Base-by-base conservation (phyloP, 495 filamentous ascomycete genomes). In the Friedmanniomyces endolithicus region DNA sequence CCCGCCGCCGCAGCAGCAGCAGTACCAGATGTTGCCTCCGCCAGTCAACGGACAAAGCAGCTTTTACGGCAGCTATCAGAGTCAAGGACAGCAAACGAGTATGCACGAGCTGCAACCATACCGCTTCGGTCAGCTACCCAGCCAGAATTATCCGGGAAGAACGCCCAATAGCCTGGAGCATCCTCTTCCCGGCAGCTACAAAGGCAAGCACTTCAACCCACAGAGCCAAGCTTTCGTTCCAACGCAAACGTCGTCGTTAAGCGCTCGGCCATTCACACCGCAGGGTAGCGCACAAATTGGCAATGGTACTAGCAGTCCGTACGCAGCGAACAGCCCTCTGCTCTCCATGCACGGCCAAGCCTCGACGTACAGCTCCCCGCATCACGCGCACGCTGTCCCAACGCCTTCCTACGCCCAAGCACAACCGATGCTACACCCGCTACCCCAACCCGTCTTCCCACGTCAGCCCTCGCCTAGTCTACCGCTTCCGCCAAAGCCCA, bases 211-310 rank as follows among this genome's bases (percentile, higher is more conserved):
- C 20, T 95, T 96, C 74, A 95, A 96, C 61, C 90, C 90, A 0
- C 88, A 94, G 68, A 95, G 86, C 11, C 85, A 89, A 56, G 81
- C 87, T 1, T 96, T 96, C 64, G 78, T 95, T 40, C 90, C 90
- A n/a, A 27, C 37, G 17, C 51, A 61, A 23, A 4, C 37, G 37
- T 41, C 37, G 12, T 41, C 37, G 37, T 41, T 23, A 34, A 52
- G 19, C 20, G 75, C 76, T 20, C 31, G 34, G 20, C 48, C 53
- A 12, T 48, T 55, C 24, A 34, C 34, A 27, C 59, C 59, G 6
- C 59, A 59, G 63, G 66, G 41, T 54, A 66, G 19, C 23, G 17
- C 44, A 47, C 55, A 19, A 31, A 9, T 31, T 63, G 57, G 44
- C 41, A 29, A 14, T 14, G 25, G 53, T 39, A 35, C 34, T 43